A percentile compares a stretch with the other conserved stretches of the same genome.
Evolutionary conservation across 2,329 filamentous ascomycete genomes (phyloP).

Genomic region (Corynespora cassiicola): DNA sequence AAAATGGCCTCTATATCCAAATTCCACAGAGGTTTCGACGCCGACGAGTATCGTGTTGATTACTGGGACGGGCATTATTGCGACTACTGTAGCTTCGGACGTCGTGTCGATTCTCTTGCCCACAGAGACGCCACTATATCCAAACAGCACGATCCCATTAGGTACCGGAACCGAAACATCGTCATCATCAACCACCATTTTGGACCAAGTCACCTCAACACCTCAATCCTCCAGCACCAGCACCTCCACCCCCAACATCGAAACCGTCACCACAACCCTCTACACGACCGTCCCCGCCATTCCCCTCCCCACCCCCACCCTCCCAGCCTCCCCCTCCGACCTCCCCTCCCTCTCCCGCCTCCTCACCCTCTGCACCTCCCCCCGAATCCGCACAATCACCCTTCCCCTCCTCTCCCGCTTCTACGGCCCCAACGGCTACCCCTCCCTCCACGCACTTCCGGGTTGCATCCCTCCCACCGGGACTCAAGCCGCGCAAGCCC

Average conservation of each 20-base stretch:
- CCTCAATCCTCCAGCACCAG: too few species aligned
- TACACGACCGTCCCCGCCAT: slow-evolving; percentile 1
- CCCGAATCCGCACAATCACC: slow-evolving; percentile 46
- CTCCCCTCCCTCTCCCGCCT: slow-evolving; percentile 35
- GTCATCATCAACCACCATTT: too few species aligned
- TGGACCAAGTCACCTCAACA: too few species aligned
- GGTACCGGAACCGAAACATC: too few species aligned
- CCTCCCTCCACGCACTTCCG: slow-evolving; percentile 40
- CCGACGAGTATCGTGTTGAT: slow-evolving; percentile 6
- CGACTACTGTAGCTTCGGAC: too few species aligned
- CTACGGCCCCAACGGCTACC: slow-evolving; percentile 38
- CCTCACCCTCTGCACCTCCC: slow-evolving; percentile 34
- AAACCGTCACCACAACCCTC: slow-evolving; percentile 8
- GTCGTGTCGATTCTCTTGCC: background rate
- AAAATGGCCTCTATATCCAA: too few species aligned
- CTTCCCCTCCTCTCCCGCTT: slow-evolving; percentile 42
- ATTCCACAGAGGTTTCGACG: slow-evolving; percentile 7
- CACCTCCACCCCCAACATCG: slow-evolving; percentile 6
- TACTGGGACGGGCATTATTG: slow-evolving; percentile 8
- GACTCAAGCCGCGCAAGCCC: slow-evolving; percentile 40
- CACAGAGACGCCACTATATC: slow-evolving; percentile 7
- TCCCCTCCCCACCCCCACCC: slow-evolving; percentile 1
- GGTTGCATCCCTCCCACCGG: slow-evolving; percentile 40
- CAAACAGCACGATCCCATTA: too few species aligned
- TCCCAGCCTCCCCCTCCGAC: slow-evolving; percentile 18